Base-by-base conservation (phyloP, 371 early-diverging fungal genomes). In the Rhizopus microsporus region DNA sequence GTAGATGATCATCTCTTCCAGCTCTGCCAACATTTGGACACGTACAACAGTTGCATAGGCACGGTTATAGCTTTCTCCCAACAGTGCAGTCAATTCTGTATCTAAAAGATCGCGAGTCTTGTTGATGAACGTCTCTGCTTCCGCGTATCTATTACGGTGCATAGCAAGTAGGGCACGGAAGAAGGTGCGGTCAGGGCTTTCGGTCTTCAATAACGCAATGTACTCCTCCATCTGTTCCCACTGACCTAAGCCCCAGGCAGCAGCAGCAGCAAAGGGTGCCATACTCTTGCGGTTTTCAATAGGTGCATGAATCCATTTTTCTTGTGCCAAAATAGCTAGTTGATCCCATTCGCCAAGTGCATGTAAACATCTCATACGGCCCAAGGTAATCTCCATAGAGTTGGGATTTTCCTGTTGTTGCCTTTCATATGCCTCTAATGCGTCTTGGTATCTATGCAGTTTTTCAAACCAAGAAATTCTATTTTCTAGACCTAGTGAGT, bases 401-500 rank as follows among this genome's bases (percentile, higher is more conserved):
- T 72, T 67, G 0, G 94, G 94, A 39, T 90, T 86, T 60, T 92
- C 92, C 0, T 74, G 58, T 67, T 93, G 92, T 57, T 93, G 89
- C 6, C 81, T 76, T 63, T 93, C 92, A 69, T 96, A 96, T 0
- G 94, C 94, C 0, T 82, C 85, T 56, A 99, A 70, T 0, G 96
- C 98, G 64, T 97, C 97, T 66, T 98, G 97, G 87, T 96, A 99
- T 49, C 94, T 83, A 57, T 93, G 90, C 33, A 99, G 74, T 46
- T 95, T 95, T 62, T 94, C 92, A 65, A 92, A 95, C 99, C 99
- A 99, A 0, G 93, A 84, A 40, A 94, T 95, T 64, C 90, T 89
- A 45, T 94, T 84, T 59, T 90, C 89, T 8, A 96, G 81, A 45
- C 93, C 88, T 56, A 94, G 88, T 7, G 89, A 85, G 54, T 92